Evolutionary conservation across 768 basidiomycete genomes (phyloP).

Genomic region (Mycena olivaceomarginata): DNA sequence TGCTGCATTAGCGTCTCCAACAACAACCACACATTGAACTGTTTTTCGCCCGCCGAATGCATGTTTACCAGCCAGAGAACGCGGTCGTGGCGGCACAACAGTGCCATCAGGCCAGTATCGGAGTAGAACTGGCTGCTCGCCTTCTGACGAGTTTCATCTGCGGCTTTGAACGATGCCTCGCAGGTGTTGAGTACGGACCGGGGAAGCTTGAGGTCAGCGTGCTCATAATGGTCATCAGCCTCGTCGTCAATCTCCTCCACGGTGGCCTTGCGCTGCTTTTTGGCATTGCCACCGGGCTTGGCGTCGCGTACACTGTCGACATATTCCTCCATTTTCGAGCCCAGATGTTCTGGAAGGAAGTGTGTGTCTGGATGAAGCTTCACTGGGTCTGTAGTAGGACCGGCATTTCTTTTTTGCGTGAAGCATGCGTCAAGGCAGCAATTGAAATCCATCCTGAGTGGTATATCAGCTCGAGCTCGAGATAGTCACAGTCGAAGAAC

Average conservation of each 20-base stretch:
- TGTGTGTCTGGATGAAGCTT: slow-evolving; percentile 29
- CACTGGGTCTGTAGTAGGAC: slow-evolving; percentile 11
- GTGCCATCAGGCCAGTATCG: slow-evolving; percentile 56
- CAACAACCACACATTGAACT: slow-evolving; percentile 56
- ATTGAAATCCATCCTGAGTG: neutral
- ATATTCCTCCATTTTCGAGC: slow-evolving; percentile 11
- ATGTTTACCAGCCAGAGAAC: slow-evolving; percentile 61
- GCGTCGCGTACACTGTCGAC: slow-evolving; percentile 8
- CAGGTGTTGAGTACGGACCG: slow-evolving; percentile 37
- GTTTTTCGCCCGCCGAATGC: slow-evolving; percentile 55
- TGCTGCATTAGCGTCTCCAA: slow-evolving; percentile 55
- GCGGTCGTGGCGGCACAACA: slow-evolving; percentile 56
- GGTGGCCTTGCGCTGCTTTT: slow-evolving; percentile 7
- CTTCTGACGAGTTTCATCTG: slow-evolving; percentile 34
- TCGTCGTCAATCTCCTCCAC: neutral
- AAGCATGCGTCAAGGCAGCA: slow-evolving; percentile 44
- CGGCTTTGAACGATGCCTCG: slow-evolving; percentile 39
- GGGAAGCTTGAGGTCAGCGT: slow-evolving; percentile 15
- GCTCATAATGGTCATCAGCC: neutral
- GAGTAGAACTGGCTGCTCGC: slow-evolving; percentile 45
- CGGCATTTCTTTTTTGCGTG: slow-evolving; percentile 38
- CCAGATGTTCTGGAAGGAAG: slow-evolving; percentile 28
- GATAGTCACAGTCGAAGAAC: no score
- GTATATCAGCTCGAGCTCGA: neutral
- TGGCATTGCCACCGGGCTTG: neutral